Percentiles rank a stretch among this genome's conserved stretches.
Evolutionary conservation across 2,329 filamentous ascomycete species (phyloP).

Genomic region (Clarireedia hainanense): DNA sequence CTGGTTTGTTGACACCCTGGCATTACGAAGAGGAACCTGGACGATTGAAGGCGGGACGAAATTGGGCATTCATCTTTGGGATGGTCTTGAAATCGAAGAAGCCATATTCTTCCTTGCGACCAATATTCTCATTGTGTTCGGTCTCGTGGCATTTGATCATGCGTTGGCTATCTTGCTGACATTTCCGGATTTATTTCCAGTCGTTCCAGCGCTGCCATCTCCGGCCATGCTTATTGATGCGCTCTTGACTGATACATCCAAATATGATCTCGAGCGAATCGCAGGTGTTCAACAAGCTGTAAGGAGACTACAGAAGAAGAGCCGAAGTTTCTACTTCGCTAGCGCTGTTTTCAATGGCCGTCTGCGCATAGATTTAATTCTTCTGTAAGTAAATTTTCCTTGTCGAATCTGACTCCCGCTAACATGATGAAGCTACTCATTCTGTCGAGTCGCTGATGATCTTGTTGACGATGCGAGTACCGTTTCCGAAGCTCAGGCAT

Average conservation of each 20-base stretch:
- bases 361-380: conserved; percentile 58
- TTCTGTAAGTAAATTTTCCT: conserved; percentile 41
- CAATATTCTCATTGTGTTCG: conserved; percentile 62
- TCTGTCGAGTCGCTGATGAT: conserved; percentile 67
- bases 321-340: conserved; percentile 66
- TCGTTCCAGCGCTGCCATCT: conserved; percentile 40
- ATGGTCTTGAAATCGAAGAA: conserved; percentile 63
- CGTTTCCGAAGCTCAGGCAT: conserved; percentile 43
- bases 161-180: conserved; percentile 56
- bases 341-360: conserved; percentile 61
- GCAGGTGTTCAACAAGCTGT: conserved; percentile 52
- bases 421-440: conserved; percentile 50
- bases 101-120: conserved; percentile 66
- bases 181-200: conserved; percentile 50
- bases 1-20: conserved; percentile 64
- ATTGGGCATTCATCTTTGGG: conserved; percentile 53
- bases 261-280: conserved; percentile 51
- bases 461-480: conserved; percentile 57
- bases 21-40: conserved; percentile 63
- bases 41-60: conserved; percentile 62
- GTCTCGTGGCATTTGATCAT: conserved; percentile 61
- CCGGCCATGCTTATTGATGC: conserved; percentile 44
- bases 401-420: conserved; percentile 1
- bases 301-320: conserved; percentile 51
- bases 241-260: conserved; percentile 36